Base-by-base conservation (phyloP, 1,139 yeast species). In the Candida glucosophila region DNA sequence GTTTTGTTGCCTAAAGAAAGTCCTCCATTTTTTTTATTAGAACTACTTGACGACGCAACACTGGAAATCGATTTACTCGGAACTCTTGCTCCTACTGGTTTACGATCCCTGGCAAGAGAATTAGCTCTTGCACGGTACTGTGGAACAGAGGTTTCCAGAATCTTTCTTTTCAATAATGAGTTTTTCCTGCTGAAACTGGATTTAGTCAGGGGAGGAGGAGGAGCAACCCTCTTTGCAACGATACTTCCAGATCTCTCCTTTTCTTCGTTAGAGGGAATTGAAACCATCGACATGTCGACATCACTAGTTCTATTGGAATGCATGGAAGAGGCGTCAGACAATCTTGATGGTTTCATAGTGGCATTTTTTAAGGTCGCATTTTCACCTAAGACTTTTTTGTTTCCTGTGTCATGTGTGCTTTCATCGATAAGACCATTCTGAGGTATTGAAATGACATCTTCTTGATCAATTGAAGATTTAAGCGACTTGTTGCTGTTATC, bases 151-250 rank as follows among this genome's bases (percentile, higher is more conserved):
- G 8, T n/a, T 8, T 16, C n/a, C 18, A 16, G 9, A n/a, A 8
- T 16, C 13, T 15, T 24, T n/a, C 24, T 26, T 18, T 21, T 17
- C 9, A 21, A 13, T n/a, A 20, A 20, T 7, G 29, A 25, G 14
- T 20, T 23, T 10, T 22, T 19, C 17, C 24, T 17, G n/a, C 21
- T 23, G 5, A 25, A 15, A 15, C 33, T 33, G 21, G 23, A 29
- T 21, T 25, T 30, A 11, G 23, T 30, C 7, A 36, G 47, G 2
- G 82, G 80, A 3, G 82, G 80, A 1, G 88, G 90, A 3, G 92
- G 92, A 0, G 92, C 88, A 4, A 67, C 73, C 39, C 92, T 55
- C 32, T 64, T 66, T 0, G 92, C 88, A 8, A 77, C 70, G 13
- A 80, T 40, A 25, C 44, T 49, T 9, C 38, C 43, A 6, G 37